These are phyloP conservation scores for Phytopythium ostracodes DNA, from an alignment of 352 stramenopile genomes.

Conservation along the genomic window DNA sequence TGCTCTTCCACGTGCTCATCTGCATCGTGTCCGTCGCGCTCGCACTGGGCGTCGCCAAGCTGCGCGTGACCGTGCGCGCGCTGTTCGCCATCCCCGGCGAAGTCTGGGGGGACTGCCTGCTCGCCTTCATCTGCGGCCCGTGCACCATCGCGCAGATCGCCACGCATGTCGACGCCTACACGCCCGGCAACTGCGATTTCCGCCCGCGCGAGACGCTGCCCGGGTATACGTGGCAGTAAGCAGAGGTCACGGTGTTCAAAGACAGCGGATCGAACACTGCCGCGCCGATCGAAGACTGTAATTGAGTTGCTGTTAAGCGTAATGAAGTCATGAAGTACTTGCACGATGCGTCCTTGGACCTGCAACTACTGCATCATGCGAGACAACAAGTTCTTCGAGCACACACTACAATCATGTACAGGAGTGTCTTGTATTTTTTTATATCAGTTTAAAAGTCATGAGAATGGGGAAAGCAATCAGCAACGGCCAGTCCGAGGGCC, in stretches of 20 bases:
- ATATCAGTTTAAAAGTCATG: too few relatives aligned
- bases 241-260: background rate
- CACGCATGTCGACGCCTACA: conserved; percentile 41
- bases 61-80: conserved; percentile 39
- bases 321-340: too few relatives aligned
- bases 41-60: conserved; percentile 11
- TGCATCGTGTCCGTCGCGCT: conserved; percentile 8
- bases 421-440: too few relatives aligned
- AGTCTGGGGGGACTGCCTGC: conserved; percentile 23
- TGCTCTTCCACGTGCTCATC: conserved; percentile 7
- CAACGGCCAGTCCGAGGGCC: too few relatives aligned
- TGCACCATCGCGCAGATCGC: conserved; percentile 52
- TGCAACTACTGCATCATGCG: too few relatives aligned
- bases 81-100: conserved; percentile 46
- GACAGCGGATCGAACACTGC: background rate
- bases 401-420: too few relatives aligned
- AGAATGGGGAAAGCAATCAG: too few relatives aligned
- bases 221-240: conserved; percentile 22
- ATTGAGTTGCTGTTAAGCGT: too few relatives aligned
- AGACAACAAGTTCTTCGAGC: too few relatives aligned
- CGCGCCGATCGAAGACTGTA: too few relatives aligned
- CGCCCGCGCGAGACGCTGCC: conserved; percentile 29
- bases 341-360: too few relatives aligned
- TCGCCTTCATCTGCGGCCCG: conserved; percentile 34
- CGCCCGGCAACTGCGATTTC: conserved; percentile 29